Evolutionary conservation across 2,329 filamentous ascomycete species (phyloP), one percentile per base, ranked within the genome.

Genomic region (Rugonectria rugulosa): DNA sequence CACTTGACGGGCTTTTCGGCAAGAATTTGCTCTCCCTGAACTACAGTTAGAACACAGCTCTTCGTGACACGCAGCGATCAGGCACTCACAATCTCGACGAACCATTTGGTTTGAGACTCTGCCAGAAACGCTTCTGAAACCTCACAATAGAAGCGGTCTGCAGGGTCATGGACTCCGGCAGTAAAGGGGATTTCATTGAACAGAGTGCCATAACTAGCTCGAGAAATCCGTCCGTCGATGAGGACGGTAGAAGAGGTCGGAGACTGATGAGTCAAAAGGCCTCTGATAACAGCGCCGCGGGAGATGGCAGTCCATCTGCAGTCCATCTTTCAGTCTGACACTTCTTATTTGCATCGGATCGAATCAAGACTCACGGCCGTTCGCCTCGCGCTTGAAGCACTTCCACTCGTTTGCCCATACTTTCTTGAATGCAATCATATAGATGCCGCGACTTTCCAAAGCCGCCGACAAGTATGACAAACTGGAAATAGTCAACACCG

Each of bases 401-500:
- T 4, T 68, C 67, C 1, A 61, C 44, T 17, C 48, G 50, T 6
- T 26, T 61, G 6, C 23, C 51, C 0, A 66, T n/a, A 0, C 20
- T 29, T 0, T 50, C 23, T 0, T 56, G 55, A 1, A 79, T 57
- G 2, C 58, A 53, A 3, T 65, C 51, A 9, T 59, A 58, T 2
- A 79, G 32, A 14, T 73, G 75, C 0, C 20, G 34, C 20, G 68
- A 73, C 12, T 70, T 62, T 0, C 76, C 76, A 21, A 79, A 75
- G 0, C 77, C 77, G 0, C 77, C 76, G 0, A 75, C 76, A 0
- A 79, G 63, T 6, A 79, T 67, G 3, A 78, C 23, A 21, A 69
- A 73, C 77, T 78, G 6, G 4, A 11, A 14, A n/a, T n/a, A n/a
- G n/a, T n/a, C n/a, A 3, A 6, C 44, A 36, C 26, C 27, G 5